These are phyloP conservation scores for Parmelia sp. DNA, from an alignment of 495 filamentous ascomycete genomes.

Conservation along the genomic window DNA sequence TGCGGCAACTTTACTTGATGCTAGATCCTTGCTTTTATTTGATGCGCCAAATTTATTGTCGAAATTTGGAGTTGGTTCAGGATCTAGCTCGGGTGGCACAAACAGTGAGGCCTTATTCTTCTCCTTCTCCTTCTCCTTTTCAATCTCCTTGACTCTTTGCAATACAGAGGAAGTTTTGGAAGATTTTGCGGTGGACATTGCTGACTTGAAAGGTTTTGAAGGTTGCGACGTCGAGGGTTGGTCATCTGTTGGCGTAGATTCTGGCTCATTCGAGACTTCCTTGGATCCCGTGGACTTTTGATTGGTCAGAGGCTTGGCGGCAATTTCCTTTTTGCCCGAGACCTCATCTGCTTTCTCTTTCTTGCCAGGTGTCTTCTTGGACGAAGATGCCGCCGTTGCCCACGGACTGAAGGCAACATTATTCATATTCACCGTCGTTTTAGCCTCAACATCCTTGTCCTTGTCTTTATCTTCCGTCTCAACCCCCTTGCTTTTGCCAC, in stretches of 20 bases:
- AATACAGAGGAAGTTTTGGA: constrained; percentile 40
- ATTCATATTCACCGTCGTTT: too few relatives aligned
- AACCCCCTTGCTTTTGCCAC: constrained; percentile 20
- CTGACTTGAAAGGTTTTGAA: constrained; percentile 36
- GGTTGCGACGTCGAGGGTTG: constrained; percentile 33
- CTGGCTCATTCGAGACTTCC: constrained; percentile 32
- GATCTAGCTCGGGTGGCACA: constrained; percentile 18
- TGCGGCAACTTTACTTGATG: constrained; percentile 16
- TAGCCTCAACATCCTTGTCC: constrained; percentile 9
- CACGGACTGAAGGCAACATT: constrained; percentile 14
- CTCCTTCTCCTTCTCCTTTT: constrained; percentile 37
- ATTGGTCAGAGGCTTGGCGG: constrained; percentile 26
- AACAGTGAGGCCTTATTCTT: constrained; percentile 26
- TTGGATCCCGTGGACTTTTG: constrained; percentile 26
- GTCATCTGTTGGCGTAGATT: constrained; percentile 33
- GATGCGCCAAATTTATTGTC: constrained; percentile 18
- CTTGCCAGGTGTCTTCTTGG: constrained; percentile 51
- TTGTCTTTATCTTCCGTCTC: constrained; percentile 27
- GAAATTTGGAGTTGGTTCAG: constrained; percentile 17
- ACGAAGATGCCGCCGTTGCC: constrained; percentile 35
- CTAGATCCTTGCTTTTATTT: constrained; percentile 25
- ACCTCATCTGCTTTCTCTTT: constrained; percentile 39
- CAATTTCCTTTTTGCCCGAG: constrained; percentile 40
- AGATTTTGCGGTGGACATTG: constrained; percentile 35
- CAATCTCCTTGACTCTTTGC: constrained; percentile 44